Base-by-base conservation (phyloP, 2,329 filamentous ascomycete species). In the Colletotrichum eremochloae region DNA sequence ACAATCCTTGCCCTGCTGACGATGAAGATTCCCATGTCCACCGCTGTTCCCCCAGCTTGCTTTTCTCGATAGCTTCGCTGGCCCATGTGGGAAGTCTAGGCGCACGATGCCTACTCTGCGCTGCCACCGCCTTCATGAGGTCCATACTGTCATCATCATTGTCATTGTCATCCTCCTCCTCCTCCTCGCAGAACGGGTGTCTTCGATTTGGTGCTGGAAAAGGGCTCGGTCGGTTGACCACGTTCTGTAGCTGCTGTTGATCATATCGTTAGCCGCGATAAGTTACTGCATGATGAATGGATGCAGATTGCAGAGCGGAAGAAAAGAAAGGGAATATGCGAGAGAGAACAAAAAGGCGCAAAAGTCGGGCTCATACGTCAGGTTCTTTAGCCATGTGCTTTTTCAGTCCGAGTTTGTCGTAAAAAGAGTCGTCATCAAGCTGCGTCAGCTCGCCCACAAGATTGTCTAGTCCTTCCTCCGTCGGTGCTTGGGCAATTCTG, bases 41-140 rank as follows among this genome's bases (percentile, higher is more conserved):
- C 18, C 55, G 40, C 18, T 24, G 29, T 44, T 73, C 70, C n/a
- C 62, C 71, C 12, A 50, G 33, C 18, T 55, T 58, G 11, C 40
- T 57, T 48, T 74, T 69, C 58, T 74, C 62, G 15, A 75, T 50
- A 7, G 80, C 79, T 42, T 77, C 74, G 63, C 75, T 81, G 42
- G 80, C 80, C 80, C 80, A 82, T 15, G 70, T 63, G 11, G 81
- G 80, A 38, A 81, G 75, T 48, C 76, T 77, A 48, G 68, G 73
- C 33, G 31, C 64, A 48, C 70, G 64, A 15, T 63, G 52, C 36
- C 63, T 57, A 29, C 69, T 67, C 33, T 52, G 60, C 40, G 79
- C 76, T 29, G 78, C 79, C 40, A 80, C 78, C 67, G 80, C 79
- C 52, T 76, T 77, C 78, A 83, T 79, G 20, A 81, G 79, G 60